Conservation (phyloP, 345 rosid genomes). For the Lepidium didymum region DNA sequence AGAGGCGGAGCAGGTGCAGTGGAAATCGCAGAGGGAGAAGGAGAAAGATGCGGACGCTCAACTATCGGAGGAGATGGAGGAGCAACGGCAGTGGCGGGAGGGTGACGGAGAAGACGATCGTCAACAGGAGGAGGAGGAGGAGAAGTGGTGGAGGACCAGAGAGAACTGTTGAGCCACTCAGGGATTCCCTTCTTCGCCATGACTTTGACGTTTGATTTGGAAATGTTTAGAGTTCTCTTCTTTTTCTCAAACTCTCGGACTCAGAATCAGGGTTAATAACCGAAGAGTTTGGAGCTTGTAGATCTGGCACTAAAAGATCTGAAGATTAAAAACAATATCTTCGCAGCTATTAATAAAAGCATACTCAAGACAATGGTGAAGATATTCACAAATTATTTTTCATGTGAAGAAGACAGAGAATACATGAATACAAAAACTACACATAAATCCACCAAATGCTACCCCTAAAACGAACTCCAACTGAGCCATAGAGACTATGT, state of each 20-base stretch:
- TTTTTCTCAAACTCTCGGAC: background rate
- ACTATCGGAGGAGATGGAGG: constrained; percentile 27
- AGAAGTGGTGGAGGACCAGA: constrained; percentile 53
- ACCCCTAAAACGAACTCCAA: too few species aligned
- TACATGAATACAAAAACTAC: too few species aligned
- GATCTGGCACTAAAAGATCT: too few species aligned
- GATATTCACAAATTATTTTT: too few species aligned
- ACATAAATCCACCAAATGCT: too few species aligned
- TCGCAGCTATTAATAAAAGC: too few species aligned
- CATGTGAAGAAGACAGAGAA: too few species aligned
- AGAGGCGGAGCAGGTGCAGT: constrained; percentile 25
- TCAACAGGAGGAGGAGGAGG: constrained; percentile 37
- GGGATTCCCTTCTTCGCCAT: constrained; percentile 83
- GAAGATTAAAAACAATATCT: too few species aligned
- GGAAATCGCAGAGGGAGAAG: constrained; percentile 33
- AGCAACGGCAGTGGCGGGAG: constrained; percentile 23
- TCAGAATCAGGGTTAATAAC: background rate
- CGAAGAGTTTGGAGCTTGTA: too few species aligned
- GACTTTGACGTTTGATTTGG: background rate
- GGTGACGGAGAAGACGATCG: constrained; percentile 34
- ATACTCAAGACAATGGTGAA: too few species aligned
- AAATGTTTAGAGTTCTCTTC: background rate
- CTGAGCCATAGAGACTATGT: too few species aligned
- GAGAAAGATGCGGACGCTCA: constrained; percentile 25
- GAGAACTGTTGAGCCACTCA: constrained; percentile 96